A percentile compares a stretch with the other conserved stretches of the same genome.
Conservation (phyloP, 2,329 filamentous ascomycete genomes). For the Colletotrichum trifolii region DNA sequence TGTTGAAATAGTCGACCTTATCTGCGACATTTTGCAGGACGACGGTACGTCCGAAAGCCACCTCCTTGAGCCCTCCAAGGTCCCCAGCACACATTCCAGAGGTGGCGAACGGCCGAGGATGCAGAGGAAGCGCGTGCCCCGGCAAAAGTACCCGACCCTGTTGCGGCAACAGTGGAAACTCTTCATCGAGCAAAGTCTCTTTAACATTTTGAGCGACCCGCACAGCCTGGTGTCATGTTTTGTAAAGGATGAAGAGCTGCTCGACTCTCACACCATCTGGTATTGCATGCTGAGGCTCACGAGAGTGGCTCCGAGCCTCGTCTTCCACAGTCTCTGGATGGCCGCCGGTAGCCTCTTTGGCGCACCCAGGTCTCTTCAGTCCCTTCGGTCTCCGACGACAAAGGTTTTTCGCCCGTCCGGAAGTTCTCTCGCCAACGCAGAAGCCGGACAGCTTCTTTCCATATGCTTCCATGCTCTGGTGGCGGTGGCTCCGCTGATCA, state of each 20-base stretch:
- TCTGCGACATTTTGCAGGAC: conserved; percentile 69
- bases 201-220: conserved; percentile 70
- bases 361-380: conserved; percentile 59
- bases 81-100: conserved; percentile 29
- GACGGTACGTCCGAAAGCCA: conserved; percentile 65
- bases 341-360: conserved; percentile 68
- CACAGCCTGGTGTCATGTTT: conserved; percentile 68
- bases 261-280: conserved; percentile 72
- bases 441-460: conserved; percentile 65
- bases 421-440: conserved; percentile 55
- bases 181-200: conserved; percentile 73
- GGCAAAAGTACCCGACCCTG: conserved; percentile 41
- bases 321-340: conserved; percentile 74
- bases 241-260: conserved; percentile 60
- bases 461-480: conserved; percentile 73
- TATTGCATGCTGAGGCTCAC: conserved; percentile 72
- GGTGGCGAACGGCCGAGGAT: conserved; percentile 39
- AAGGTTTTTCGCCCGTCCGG: conserved; percentile 49
- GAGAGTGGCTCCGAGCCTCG: conserved; percentile 65
- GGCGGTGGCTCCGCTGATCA: conserved; percentile 64
- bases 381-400: conserved; percentile 50
- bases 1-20: conserved; percentile 67
- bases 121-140: conserved; percentile 47
- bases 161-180: conserved; percentile 64
- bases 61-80: conserved; percentile 50